Evolutionary conservation across 306 rosid species (phyloP).

Genomic region (Betula pendula): DNA sequence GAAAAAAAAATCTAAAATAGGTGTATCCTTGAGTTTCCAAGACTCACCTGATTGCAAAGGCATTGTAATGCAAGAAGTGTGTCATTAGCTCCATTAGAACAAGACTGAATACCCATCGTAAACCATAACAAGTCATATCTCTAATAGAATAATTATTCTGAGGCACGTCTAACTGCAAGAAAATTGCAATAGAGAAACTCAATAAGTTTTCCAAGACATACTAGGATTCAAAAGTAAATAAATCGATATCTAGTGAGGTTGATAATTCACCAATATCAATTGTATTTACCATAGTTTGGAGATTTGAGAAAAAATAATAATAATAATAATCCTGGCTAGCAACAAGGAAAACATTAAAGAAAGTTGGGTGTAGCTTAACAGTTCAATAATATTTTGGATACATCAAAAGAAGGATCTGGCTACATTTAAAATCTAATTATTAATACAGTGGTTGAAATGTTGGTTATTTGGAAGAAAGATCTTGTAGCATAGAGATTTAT

Average conservation of each 20-base stretch:
- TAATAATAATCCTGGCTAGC: neutral
- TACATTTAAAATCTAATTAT: neutral
- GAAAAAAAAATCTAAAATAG: slow-evolving; percentile 3
- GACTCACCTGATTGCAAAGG: slow-evolving; percentile 82
- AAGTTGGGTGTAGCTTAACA: slow-evolving; percentile 19
- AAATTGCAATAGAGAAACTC: slow-evolving; percentile 3
- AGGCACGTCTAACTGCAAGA: slow-evolving; percentile 75
- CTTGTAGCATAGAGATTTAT: neutral
- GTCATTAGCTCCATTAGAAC: slow-evolving; percentile 81
- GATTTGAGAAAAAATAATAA: neutral
- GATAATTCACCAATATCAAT: neutral
- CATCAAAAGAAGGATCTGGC: neutral
- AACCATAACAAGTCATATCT: slow-evolving; percentile 61
- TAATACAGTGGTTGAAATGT: neutral
- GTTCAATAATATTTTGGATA: slow-evolving; percentile 8
- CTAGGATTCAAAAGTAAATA: neutral
- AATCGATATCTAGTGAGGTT: slow-evolving; percentile 2
- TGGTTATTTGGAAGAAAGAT: neutral
- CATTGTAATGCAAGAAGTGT: slow-evolving; percentile 78
- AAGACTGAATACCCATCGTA: slow-evolving; percentile 72
- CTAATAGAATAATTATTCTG: slow-evolving; percentile 52
- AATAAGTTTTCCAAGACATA: neutral
- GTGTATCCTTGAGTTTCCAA: slow-evolving; percentile 19
- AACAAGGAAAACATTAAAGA: neutral
- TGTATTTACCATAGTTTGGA: neutral